Evolutionary conservation across 164 flowering plant species (phyloP), one percentile per base, ranked within the genome.

Genomic region (Sedum album): DNA sequence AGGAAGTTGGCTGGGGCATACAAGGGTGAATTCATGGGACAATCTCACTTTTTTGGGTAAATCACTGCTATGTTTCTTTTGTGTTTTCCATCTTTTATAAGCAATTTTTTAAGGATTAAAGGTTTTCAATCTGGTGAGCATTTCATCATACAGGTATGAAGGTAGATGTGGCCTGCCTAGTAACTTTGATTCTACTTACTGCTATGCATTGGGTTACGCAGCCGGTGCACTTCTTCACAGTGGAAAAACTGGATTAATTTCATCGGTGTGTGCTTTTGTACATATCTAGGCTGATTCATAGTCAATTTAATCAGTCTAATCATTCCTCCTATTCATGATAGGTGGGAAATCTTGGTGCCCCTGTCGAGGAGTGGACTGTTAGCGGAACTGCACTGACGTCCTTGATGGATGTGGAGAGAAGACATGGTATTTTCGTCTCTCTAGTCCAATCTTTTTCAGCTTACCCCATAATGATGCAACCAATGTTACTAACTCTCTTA

Each of bases 151-250:
- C 83, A 91, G 99, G 15, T 94, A 94, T 57, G 97, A 94, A 77
- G 97, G 97, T 18, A 85, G 97, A 80, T 94, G 99, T 79, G 99
- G 99, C 69, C 73, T 94, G 79, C 99, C 99, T 4, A 88, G 96
- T 28, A 88, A 89, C 71, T 94, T 94, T 77, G 97, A 91, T 76
- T 72, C 99, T 66, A 79, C 77, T 64, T 90, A 94, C 77, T 91
- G 99, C 75, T 94, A 94, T 74, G 95, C 96, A 60, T 73, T 94
- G 88, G 97, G 99, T 60, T 91, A 79, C 79, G 92, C 68, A 76
- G 99, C 99, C 57, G 99, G 94, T 62, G 93, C 86, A 39, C 89
- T 95, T 62, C 93, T 95, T 57, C 94, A 90, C 0, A 71, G 74
- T 76, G 96, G 97, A 51, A 90, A 86, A 66, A 92, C 99, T 44